Evolutionary conservation across 768 basidiomycete species (phyloP), one percentile per base, ranked within the genome.

Genomic region (Kwoniella europaea): DNA sequence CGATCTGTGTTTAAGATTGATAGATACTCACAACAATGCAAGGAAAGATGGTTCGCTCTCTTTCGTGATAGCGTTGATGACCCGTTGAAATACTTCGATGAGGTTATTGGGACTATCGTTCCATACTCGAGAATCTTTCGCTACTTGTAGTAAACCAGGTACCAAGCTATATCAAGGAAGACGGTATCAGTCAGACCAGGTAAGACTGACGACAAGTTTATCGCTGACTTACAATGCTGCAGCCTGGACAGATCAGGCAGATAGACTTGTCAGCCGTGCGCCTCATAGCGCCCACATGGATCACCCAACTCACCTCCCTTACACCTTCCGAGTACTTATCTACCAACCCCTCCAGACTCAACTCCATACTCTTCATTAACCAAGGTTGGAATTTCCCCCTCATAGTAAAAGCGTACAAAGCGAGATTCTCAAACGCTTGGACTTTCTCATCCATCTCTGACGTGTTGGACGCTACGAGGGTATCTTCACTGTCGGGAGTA

Each of bases 401-500:
- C 70, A 77, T 64, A 20, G 50, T 61, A 27, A 65, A 64, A 24
- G 76, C 78, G 46, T 77, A 79, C 9, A 67, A 59, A 13, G 76
- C 71, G 15, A 79, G 65, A 52, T 77, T 71, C 27, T 73, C 74
- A 63, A 72, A 75, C 18, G 78, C 78, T 4, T 74, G 62, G 10
- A 70, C 64, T 64, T 79, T 79, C 42, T 77, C 78, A 18, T 72
- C 72, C 59, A 77, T 65, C 35, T 75, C 76, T 10, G 74, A 69
- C 1, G 74, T 72, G 56, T 76, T 63, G 6, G 69, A 57, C 91
- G 91, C 89, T 89, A 93, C 10, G 91, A 53, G 35, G n/a, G 65
- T 91, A 44, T 92, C 91, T 13, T 88, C 86, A 24, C 90, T 89
- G 56, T 87, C 86, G 1, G 81, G 74, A 9, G 50, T 55, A 16